Evolutionary conservation across 306 rosid genomes (phyloP), one percentile per base, ranked within the genome.

Genomic region (Delonix regia): DNA sequence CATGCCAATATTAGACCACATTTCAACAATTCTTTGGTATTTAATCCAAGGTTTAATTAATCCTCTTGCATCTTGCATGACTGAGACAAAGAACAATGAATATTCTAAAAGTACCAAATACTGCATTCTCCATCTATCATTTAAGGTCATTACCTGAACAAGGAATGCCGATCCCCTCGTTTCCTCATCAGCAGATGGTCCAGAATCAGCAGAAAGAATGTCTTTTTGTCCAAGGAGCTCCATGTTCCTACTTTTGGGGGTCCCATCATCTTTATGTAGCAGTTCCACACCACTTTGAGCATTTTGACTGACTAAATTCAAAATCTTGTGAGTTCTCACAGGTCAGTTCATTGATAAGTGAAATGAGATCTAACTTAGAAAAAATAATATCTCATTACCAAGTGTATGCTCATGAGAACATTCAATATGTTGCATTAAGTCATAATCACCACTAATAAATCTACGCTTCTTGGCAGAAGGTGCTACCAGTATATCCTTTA

Each of bases 151-250:
- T 80, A 94, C 99, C 95, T 94, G 99, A 80, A 84, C 80, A 82
- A 94, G 89, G 79, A 94, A 94, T 39, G 80, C 87, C 36, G 91
- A 94, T 77, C 97, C 98, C 82, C 78, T 84, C 69, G 84, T 85
- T 86, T 91, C 93, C 70, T 76, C 90, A 73, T 79, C 81, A 49
- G 81, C 83, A 67, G 82, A 79, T 71, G 83, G 85, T 39, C 48
- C 72, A 78, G 83, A 66, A 75, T 57, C 82, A 62, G 77, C 59
- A 74, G 83, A 81, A 56, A 51, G 69, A 83, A 77, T 71, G 77
- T 59, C 70, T 41, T 79, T 85, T 72, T 77, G 84, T 63, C 79
- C 21, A 51, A 47, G 77, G 71, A 87, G 71, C 74, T 91, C 86
- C 45, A 49, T 49, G 47, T 73, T 84, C 68, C 44, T 78, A 71